Evolutionary conservation across 202 grass and related monocot species (phyloP).

Genomic region (Saccharum hybrid): DNA sequence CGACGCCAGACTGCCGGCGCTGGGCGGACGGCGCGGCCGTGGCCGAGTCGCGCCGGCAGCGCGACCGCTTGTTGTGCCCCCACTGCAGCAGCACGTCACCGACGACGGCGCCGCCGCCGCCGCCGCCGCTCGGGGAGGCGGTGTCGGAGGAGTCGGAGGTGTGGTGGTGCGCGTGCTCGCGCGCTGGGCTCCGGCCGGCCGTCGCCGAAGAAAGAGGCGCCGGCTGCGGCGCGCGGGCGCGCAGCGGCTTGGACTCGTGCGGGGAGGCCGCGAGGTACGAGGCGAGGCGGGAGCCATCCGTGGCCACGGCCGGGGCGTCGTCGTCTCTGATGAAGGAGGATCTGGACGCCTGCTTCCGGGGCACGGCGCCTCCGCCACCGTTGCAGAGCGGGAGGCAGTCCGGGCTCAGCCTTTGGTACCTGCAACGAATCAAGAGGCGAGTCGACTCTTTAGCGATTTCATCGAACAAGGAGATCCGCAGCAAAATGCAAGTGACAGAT

Average conservation of each 20-base stretch:
- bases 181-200: constrained; percentile 48
- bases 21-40: constrained; percentile 41
- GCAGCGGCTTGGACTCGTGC: constrained; percentile 46
- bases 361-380: constrained; percentile 44
- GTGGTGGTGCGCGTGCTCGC: constrained; percentile 39
- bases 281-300: constrained; percentile 40
- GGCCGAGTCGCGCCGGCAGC: constrained; percentile 55
- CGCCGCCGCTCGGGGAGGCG: constrained; percentile 42
- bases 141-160: constrained; percentile 51
- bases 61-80: constrained; percentile 84
- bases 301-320: constrained; percentile 24
- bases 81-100: constrained; percentile 85
- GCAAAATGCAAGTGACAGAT: constrained; percentile 50
- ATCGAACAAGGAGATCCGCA: constrained; percentile 40
- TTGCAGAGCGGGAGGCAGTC: constrained; percentile 70
- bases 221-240: constrained; percentile 24
- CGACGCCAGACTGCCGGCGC: constrained; percentile 19
- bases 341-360: constrained; percentile 54
- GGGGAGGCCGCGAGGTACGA: constrained; percentile 36
- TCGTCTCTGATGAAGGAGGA: constrained; percentile 53
- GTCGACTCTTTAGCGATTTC: constrained; percentile 37
- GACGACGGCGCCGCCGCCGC: constrained; percentile 13
- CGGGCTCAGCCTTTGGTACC: constrained; percentile 85
- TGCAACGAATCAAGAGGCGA: constrained; percentile 37
- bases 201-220: constrained; percentile 31